These are phyloP conservation scores for Fusarium torulosum DNA, from an alignment of 2,329 filamentous ascomycete genomes.

Conservation along the genomic window DNA sequence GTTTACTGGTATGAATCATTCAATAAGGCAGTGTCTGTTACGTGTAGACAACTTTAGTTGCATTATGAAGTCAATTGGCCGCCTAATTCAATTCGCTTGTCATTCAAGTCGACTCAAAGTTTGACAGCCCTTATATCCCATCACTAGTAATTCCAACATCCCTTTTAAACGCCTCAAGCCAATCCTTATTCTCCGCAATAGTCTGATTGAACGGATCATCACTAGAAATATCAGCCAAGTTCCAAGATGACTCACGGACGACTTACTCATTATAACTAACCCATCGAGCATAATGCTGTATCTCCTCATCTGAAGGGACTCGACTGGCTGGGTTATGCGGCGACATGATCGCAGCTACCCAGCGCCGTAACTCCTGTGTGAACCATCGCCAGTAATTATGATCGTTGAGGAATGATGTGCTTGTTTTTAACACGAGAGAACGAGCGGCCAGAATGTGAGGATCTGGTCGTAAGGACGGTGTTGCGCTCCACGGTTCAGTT, in stretches of 20 bases:
- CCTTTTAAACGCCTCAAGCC: constrained; percentile 43
- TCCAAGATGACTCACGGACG: accelerated
- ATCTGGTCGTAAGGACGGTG: not conserved
- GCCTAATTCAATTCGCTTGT: too few relatives aligned
- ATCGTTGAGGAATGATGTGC: constrained; percentile 42
- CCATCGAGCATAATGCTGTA: constrained; percentile 48
- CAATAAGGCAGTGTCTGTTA: too few relatives aligned
- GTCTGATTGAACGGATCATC: constrained; percentile 49
- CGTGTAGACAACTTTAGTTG: too few relatives aligned
- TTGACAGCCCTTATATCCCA: not conserved
- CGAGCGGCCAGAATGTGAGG: constrained; percentile 26
- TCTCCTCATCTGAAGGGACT: constrained; percentile 44
- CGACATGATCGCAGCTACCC: constrained; percentile 46
- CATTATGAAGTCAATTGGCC: too few relatives aligned
- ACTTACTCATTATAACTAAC: constrained; percentile 47
- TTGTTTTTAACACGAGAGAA: constrained; percentile 31
- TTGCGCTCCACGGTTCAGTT: constrained; percentile 13
- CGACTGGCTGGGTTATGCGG: constrained; percentile 43
- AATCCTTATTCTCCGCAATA: constrained; percentile 44
- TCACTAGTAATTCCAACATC: constrained; percentile 37
- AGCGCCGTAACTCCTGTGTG: constrained; percentile 39
- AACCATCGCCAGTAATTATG: constrained; percentile 45
- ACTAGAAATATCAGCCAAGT: constrained; percentile 23
- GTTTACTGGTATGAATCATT: too few relatives aligned
- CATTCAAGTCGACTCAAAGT: too few relatives aligned